These are phyloP conservation scores for Chaetomium fimeti DNA, from an alignment of 495 filamentous ascomycete species.

Conservation along the genomic window DNA sequence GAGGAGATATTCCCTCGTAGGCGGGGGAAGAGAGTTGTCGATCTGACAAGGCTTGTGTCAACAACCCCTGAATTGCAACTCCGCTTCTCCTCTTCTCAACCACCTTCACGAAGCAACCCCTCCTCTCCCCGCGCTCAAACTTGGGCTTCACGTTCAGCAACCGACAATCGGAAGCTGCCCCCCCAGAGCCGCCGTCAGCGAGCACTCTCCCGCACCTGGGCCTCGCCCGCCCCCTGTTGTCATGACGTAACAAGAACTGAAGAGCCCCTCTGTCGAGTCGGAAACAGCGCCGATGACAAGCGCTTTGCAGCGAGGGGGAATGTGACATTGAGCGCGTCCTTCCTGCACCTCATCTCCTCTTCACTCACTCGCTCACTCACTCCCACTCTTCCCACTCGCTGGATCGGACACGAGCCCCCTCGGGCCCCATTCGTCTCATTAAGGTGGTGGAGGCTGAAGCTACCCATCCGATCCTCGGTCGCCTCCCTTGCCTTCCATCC, in stretches of 20 bases:
- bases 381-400: neutral
- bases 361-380: neutral
- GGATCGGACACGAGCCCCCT: neutral
- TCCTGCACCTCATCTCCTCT: neutral
- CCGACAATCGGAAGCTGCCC: conserved; percentile 1
- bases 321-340: neutral
- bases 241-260: conserved; percentile 26
- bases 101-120: neutral
- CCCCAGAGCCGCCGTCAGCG: neutral
- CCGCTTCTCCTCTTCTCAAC: neutral
- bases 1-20: neutral
- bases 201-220: neutral
- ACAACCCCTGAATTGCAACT: neutral
- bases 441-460: too few species aligned
- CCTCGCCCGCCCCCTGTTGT: neutral
- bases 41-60: neutral
- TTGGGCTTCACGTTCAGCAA: neutral
- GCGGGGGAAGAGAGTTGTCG: neutral
- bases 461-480: neutral
- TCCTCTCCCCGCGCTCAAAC: neutral
- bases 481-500: neutral
- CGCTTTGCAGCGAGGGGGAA: conserved; percentile 4
- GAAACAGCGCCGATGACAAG: conserved; percentile 19
- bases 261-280: neutral
- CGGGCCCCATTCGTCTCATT: neutral